Evolutionary conservation across 1,284 basidiomycete genomes (phyloP).

Genomic region (Ganoderma boninense): DNA sequence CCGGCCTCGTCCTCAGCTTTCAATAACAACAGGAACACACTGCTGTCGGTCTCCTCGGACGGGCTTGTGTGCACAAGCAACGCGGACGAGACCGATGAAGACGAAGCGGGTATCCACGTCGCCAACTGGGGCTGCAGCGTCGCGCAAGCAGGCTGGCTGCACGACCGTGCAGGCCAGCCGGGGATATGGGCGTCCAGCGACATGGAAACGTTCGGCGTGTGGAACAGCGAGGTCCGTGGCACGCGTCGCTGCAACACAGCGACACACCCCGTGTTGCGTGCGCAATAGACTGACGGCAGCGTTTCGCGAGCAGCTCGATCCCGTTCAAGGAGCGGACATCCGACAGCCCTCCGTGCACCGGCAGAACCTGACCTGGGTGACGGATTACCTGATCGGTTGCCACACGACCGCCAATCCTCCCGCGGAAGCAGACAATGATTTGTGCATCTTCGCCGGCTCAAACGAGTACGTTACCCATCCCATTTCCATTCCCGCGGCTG

Average conservation of each 20-base stretch:
- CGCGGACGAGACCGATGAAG: constrained; percentile 74
- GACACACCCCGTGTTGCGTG: background rate
- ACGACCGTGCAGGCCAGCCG: constrained; percentile 39
- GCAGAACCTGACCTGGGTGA: constrained; percentile 47
- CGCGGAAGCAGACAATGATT: constrained; percentile 40
- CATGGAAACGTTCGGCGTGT: constrained; percentile 85
- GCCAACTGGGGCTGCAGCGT: constrained; percentile 81
- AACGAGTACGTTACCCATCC: constrained; percentile 44
- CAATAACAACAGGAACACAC: constrained; percentile 39
- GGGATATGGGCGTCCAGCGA: constrained; percentile 79
- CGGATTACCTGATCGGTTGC: constrained; percentile 49
- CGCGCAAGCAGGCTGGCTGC: constrained; percentile 76
- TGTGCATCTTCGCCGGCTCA: constrained; percentile 47
- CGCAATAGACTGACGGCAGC: constrained; percentile 1
- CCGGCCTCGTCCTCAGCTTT: constrained; percentile 25
- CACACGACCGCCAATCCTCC: constrained; percentile 38
- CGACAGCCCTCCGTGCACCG: constrained; percentile 47
- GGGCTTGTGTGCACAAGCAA: constrained; percentile 75
- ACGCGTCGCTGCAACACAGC: background rate
- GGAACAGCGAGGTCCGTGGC: constrained; percentile 64
- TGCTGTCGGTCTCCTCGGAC: constrained; percentile 78
- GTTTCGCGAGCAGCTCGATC: constrained; percentile 42
- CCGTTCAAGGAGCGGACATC: constrained; percentile 44
- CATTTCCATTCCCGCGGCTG: background rate
- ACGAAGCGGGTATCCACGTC: constrained; percentile 74